Base-by-base conservation (phyloP, 2,329 filamentous ascomycete species). In the Drechslerella coelobrocha region DNA sequence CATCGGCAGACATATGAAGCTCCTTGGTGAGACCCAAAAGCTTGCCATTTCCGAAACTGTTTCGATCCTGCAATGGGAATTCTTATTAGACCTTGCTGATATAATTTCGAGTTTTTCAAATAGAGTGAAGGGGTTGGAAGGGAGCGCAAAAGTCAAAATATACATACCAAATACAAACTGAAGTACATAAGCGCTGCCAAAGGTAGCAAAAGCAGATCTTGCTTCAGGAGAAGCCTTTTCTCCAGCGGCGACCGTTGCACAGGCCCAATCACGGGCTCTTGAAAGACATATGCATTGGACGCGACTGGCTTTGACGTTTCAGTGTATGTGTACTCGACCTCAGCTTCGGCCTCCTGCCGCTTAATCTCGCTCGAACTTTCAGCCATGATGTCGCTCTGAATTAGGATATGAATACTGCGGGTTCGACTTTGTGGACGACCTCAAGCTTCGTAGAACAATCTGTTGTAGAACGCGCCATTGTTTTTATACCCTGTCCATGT, bases 1-100 rank as follows among this genome's bases (percentile, higher is more conserved):
- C 48, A 14, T 24, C 27, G 12, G 48, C 59, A 26, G 31, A 17
- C 14, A 62, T 14, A 26, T 62, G 21, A 6, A 62, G 37, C n/a
- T 62, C 48, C 14, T 45, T 47, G 9, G 48, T 62, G 24, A 62
- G 17, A 10, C 59, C 59, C 5, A 62, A 39, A 7, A 62, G 37
- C 26, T 62, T 62, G 21, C 48, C 59, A 34, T 62, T 62, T 47
- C 59, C 59, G 54, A 62, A 62, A 50, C 59, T 47, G 37, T 62
- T 62, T 17, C 59, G 48, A n/a, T 62, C 59, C 59, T 62, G 19
- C 8, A 43, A 17, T 2, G 3, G 14, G 14, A 4, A 4, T 19
- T 23, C 12, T 6, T 5, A 2, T 39, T 6, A 5, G 34, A 14
- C 12, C 17, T 39, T 4, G 12, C 4, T 39, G 4, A 14, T 2